Evolutionary conservation across 257 asterid genomes (phyloP).

Genomic region (Dorcoceras hygrometricum): DNA sequence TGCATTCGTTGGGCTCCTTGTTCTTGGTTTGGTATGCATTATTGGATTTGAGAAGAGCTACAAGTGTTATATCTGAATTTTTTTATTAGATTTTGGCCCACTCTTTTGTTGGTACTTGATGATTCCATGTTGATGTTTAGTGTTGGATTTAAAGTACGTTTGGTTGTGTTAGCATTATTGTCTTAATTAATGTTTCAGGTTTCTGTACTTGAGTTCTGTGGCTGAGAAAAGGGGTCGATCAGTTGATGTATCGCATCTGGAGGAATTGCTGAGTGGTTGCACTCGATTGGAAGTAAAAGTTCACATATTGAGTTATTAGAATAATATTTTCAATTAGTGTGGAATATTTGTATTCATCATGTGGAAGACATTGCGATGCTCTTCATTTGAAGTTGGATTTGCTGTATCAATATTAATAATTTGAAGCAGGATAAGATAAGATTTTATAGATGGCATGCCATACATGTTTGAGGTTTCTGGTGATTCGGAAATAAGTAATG

Average conservation of each 20-base stretch:
- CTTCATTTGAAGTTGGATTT: constrained; percentile 3
- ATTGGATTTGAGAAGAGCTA: constrained; percentile 7
- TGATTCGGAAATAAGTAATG: not conserved
- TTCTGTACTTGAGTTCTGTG: constrained; percentile 80
- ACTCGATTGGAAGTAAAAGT: constrained; percentile 89
- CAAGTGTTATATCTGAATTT: too few relatives aligned
- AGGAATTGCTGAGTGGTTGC: constrained; percentile 90
- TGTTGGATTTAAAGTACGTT: constrained; percentile 26
- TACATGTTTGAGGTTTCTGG: not conserved
- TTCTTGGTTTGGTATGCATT: not conserved
- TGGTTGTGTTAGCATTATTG: constrained; percentile 21
- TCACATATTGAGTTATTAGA: constrained; percentile 23
- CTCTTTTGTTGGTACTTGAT: constrained; percentile 13
- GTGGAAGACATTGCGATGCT: constrained; percentile 2
- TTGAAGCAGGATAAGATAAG: not conserved
- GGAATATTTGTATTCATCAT: not conserved
- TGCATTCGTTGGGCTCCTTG: not conserved
- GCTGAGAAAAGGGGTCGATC: constrained; percentile 87
- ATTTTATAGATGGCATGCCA: too few relatives aligned
- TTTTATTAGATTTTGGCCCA: not conserved
- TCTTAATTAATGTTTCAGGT: constrained; percentile 48
- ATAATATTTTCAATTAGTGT: constrained; percentile 4
- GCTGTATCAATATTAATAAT: not conserved
- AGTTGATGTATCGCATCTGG: constrained; percentile 74
- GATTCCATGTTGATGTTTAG: constrained; percentile 8